phyloP scores from a whole-genome alignment of 192 early-diverging fungal genomes.

The Kappamyces sp. region DNA sequence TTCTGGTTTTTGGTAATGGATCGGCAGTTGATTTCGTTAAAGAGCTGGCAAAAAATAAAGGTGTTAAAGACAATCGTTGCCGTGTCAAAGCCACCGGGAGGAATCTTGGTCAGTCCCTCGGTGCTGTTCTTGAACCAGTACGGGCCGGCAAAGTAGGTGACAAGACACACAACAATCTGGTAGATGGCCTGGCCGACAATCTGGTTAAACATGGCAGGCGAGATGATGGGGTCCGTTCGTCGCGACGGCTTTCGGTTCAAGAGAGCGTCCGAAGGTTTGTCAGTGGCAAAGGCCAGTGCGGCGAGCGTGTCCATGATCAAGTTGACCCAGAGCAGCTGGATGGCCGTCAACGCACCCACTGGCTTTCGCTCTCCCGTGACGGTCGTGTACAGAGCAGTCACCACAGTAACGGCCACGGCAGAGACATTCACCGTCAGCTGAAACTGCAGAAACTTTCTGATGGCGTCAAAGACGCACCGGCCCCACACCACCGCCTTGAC shows the following conservation, averaged over 20 bases:
- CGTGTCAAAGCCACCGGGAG: slow-evolving; percentile 14
- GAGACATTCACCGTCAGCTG: slow-evolving; percentile 94
- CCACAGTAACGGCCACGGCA: slow-evolving; percentile 42
- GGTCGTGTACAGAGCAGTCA: slow-evolving; percentile 38
- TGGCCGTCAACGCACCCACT: slow-evolving; percentile 79
- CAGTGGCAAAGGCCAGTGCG: slow-evolving; percentile 92
- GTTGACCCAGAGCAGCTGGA: slow-evolving; percentile 98
- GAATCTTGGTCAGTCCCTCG: slow-evolving; percentile 13
- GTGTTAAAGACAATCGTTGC: slow-evolving; percentile 85
- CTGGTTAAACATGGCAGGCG: slow-evolving; percentile 85
- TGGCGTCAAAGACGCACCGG: slow-evolving; percentile 87
- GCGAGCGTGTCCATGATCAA: slow-evolving; percentile 99
- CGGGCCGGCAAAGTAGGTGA: slow-evolving; percentile 25
- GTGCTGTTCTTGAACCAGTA: slow-evolving; percentile 16
- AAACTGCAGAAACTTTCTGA: slow-evolving; percentile 99
- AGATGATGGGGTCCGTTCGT: slow-evolving; percentile 73
- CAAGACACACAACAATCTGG: slow-evolving; percentile 74
- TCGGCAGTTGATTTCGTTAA: slow-evolving; percentile 92
- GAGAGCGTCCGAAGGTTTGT: slow-evolving; percentile 79
- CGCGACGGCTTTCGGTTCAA: slow-evolving; percentile 71
- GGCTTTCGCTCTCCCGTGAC: slow-evolving; percentile 23
- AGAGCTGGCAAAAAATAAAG: slow-evolving; percentile 91
- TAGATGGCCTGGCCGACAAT: slow-evolving; percentile 85
- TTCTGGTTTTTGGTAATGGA: slow-evolving; percentile 77
- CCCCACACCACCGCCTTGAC: slow-evolving; percentile 99